phyloP scores from a whole-genome alignment of 441 rosid genomes.

The Viola pubescens region DNA sequence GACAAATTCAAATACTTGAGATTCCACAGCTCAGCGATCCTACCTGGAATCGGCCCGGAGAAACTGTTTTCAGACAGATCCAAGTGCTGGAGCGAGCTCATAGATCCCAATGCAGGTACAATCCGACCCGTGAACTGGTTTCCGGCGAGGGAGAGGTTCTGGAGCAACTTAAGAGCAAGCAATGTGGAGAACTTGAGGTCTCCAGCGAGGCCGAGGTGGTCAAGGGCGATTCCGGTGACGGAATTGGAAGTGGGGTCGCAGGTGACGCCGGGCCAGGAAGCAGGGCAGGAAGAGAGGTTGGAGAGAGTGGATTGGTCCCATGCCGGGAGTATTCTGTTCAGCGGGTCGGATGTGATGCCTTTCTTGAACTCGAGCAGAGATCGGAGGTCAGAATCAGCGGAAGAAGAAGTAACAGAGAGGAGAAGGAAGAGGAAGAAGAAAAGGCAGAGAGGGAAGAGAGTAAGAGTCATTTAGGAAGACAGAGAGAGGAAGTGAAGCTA shows the following conservation, averaged over 20 bases:
- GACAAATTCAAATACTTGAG: constrained; percentile 68
- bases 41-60: constrained; percentile 79
- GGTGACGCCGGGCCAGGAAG: constrained; percentile 56
- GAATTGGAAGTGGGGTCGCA: constrained; percentile 44
- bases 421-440: constrained; percentile 22
- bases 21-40: constrained; percentile 69
- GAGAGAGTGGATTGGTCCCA: constrained; percentile 38
- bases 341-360: constrained; percentile 56
- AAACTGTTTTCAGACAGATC: constrained; percentile 80
- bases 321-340: constrained; percentile 24
- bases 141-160: constrained; percentile 61
- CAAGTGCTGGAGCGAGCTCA: constrained; percentile 54
- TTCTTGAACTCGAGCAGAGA: constrained; percentile 76
- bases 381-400: constrained; percentile 38
- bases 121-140: constrained; percentile 77
- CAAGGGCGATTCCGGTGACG: constrained; percentile 47
- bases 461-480: too few species aligned
- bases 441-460: constrained; percentile 17
- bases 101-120: constrained; percentile 72
- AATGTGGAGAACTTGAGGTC: constrained; percentile 75
- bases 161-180: constrained; percentile 43
- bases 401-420: background rate
- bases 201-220: constrained; percentile 54
- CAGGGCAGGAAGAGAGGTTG: constrained; percentile 42
- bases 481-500: too few species aligned